Evolutionary conservation across 2,329 filamentous ascomycete species (phyloP).

Genomic region (Aaosphaeria pasadenensis): DNA sequence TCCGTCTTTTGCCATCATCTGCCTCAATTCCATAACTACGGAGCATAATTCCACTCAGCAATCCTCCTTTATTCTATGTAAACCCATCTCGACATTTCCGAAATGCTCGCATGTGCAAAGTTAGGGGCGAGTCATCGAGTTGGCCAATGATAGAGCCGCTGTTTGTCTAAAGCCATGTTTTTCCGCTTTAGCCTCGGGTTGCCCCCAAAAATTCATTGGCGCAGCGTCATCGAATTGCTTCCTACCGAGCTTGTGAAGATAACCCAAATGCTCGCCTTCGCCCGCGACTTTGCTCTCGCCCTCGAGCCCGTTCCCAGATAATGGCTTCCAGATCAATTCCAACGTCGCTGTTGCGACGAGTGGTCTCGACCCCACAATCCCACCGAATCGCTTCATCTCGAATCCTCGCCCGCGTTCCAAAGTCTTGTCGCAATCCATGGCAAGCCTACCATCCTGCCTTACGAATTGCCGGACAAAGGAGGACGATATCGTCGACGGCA

Average conservation of each 20-base stretch:
- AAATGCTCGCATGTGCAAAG: too few species aligned
- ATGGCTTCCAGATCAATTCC: slow-evolving; percentile 33
- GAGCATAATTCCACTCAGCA: too few species aligned
- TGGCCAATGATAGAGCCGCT: slow-evolving; percentile 19
- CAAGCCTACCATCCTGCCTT: slow-evolving; percentile 27
- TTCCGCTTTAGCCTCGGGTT: slow-evolving; percentile 26
- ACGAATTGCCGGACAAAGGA: slow-evolving; percentile 36
- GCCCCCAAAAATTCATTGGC: slow-evolving; percentile 1
- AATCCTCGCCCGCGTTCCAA: slow-evolving; percentile 9
- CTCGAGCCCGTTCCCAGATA: slow-evolving; percentile 1
- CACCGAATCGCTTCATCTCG: slow-evolving; percentile 11
- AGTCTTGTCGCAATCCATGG: slow-evolving; percentile 12
- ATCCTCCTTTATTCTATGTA: too few species aligned
- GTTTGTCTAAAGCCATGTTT: slow-evolving; percentile 6
- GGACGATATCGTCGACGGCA: slow-evolving; percentile 32
- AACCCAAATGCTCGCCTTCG: too few species aligned
- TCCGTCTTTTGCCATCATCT: too few species aligned
- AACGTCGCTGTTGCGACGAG: slow-evolving; percentile 22
- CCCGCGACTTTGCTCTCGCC: too few species aligned
- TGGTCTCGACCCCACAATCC: slow-evolving; percentile 10
- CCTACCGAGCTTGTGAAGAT: too few species aligned
- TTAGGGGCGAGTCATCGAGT: too few species aligned
- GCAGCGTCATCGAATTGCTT: slow-evolving; percentile 18
- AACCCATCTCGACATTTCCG: too few species aligned
- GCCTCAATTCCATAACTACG: too few species aligned